Percentiles rank a stretch among this genome's conserved stretches.
Conservation (phyloP, 2,329 filamentous ascomycete genomes). For the Myriosclerotinia duriaeana region DNA sequence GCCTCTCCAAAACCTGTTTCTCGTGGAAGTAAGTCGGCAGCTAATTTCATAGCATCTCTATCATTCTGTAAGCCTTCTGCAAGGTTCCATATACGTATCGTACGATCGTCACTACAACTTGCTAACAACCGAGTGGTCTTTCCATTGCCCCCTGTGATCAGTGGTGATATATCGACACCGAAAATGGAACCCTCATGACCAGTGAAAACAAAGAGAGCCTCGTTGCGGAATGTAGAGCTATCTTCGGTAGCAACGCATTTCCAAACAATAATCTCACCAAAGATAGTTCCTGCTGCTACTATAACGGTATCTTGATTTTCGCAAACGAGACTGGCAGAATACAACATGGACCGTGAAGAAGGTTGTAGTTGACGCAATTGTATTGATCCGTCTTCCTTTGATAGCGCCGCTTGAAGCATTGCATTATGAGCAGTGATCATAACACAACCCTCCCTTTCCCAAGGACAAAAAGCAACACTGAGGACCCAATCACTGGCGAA, state of each 20-base stretch:
- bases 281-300: constrained; percentile 86
- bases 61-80: constrained; percentile 20
- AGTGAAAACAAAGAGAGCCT: constrained; percentile 55
- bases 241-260: constrained; percentile 54
- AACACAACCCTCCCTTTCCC: constrained; percentile 48
- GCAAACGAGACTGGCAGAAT: constrained; percentile 75
- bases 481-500: constrained; percentile 74
- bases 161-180: constrained; percentile 74
- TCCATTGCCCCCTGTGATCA: constrained; percentile 45
- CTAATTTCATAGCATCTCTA: not conserved
- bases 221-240: constrained; percentile 35
- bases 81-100: constrained; percentile 84
- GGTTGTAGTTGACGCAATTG: constrained; percentile 54
- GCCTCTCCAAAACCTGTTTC: constrained; percentile 64
- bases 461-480: constrained; percentile 58
- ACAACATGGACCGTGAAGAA: constrained; percentile 80
- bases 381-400: constrained; percentile 34
- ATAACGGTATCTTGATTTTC: constrained; percentile 59
- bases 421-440: constrained; percentile 88
- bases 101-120: constrained; percentile 93
- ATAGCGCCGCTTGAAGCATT: constrained; percentile 53
- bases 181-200: constrained; percentile 94
- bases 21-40: constrained; percentile 35
- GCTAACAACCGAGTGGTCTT: constrained; percentile 64
- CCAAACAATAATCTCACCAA: constrained; percentile 93